Base-by-base conservation (phyloP, 75 land plant species). In the Cupressus sempervirens region DNA sequence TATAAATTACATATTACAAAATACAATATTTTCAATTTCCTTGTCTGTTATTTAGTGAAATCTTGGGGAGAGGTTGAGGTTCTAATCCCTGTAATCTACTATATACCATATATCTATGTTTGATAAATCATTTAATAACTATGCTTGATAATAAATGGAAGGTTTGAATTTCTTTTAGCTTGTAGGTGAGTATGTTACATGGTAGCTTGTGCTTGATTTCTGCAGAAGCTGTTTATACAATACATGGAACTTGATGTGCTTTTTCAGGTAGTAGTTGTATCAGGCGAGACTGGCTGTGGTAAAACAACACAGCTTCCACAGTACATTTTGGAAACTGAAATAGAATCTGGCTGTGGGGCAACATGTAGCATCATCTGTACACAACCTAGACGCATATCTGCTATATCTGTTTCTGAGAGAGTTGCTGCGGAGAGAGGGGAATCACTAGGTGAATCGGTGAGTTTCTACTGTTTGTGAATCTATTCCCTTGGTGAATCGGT, bases 301-400 rank as follows among this genome's bases (percentile, higher is more conserved):
- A 88, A 88, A 50, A 87, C 85, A 41, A 88, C 90, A 35, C 90
- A 88, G 83, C 88, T 88, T 40, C 89, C 89, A 50, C 89, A 88
- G 73, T 88, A 88, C 75, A 83, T 88, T 16, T 54, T 88, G 80
- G 89, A 88, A 50, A 70, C 88, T 43, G 88, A 86, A 48, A 88
- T 88, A 70, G 89, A 83, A 35, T 34, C 76, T 65, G 85, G 48
- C 56, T 74, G 52, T 48, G 89, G 89, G 36, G 89, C 80, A 67
- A 74, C 48, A 40, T 88, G 89, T 73, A 86, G 58, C 48, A 88
- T 88, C 58, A 86, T 88, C n/a, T 88, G 89, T 68, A 88, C 89
- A 1, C 89, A 88, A 67, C 89, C 89, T 38, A 86, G 89, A 40
- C 88, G 89, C 48, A 53, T 88, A 36, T 88, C 89, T 72, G 89